A percentile compares a stretch with the other conserved stretches of the same genome.
phyloP scores from a whole-genome alignment of 352 stramenopile genomes.

The Pythium graminicola region DNA sequence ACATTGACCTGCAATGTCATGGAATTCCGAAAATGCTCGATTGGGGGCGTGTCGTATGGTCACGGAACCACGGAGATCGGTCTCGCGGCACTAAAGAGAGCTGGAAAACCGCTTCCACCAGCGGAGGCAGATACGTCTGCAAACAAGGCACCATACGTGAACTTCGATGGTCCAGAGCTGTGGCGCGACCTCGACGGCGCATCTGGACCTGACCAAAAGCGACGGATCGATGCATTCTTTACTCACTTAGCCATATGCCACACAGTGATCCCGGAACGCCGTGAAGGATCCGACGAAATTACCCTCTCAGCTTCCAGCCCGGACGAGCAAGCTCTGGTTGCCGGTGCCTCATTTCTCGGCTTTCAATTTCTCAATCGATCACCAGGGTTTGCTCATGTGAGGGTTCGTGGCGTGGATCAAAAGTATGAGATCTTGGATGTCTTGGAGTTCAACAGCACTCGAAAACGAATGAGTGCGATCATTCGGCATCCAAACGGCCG shows the following conservation, averaged over 20 bases:
- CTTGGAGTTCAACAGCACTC: slow-evolving; percentile 96
- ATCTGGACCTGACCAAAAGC: slow-evolving; percentile 31
- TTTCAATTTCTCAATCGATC: no score
- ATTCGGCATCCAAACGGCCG: slow-evolving; percentile 66
- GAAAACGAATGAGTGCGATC: slow-evolving; percentile 97
- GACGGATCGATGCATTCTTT: slow-evolving; percentile 76
- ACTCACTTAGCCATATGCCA: slow-evolving; percentile 79
- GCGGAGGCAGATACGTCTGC: slow-evolving; percentile 49
- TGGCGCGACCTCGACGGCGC: slow-evolving; percentile 55
- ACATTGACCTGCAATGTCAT: slow-evolving; percentile 95
- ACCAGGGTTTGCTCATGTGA: slow-evolving; percentile 52
- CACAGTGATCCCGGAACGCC: slow-evolving; percentile 58
- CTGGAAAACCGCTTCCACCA: slow-evolving; percentile 49
- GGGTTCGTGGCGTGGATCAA: slow-evolving; percentile 71
- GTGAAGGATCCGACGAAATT: slow-evolving; percentile 73
- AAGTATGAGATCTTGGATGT: slow-evolving; percentile 90
- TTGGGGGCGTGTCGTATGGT: slow-evolving; percentile 72
- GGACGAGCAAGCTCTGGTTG: slow-evolving; percentile 73
- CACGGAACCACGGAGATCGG: slow-evolving; percentile 59
- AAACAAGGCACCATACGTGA: slow-evolving; percentile 59
- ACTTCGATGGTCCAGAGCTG: slow-evolving; percentile 62
- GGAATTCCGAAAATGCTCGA: slow-evolving; percentile 94
- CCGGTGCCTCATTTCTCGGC: slow-evolving; percentile 60
- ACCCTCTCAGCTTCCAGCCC: slow-evolving; percentile 72
- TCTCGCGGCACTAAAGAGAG: slow-evolving; percentile 45